Evolutionary conservation across 139 green algal genomes (phyloP).

Genomic region (Gonium pectorale): DNA sequence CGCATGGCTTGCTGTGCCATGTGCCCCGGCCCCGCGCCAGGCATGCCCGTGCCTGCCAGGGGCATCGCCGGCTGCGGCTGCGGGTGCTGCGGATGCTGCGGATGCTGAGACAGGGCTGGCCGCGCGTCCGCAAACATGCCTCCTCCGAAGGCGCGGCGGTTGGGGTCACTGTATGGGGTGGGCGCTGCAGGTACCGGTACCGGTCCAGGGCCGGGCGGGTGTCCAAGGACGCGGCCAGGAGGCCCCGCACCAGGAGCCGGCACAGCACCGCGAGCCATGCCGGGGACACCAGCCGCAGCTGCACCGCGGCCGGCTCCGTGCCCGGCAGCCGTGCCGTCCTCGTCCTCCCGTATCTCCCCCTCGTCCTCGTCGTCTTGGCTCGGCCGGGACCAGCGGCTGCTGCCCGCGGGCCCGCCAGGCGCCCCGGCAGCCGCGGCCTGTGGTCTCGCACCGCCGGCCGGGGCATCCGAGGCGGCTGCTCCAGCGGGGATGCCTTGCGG

Average conservation of each 20-base stretch:
- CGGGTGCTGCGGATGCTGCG: background rate
- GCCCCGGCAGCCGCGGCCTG: no score
- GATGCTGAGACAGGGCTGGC: no score
- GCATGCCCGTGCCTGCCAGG: background rate
- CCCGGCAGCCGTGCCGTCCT: conserved; percentile 21
- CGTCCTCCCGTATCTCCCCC: conserved; percentile 34
- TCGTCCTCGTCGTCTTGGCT: conserved; percentile 29
- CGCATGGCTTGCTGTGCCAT: background rate
- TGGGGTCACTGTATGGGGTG: no score
- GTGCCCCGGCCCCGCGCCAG: background rate
- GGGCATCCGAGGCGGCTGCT: background rate
- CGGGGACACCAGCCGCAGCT: no score
- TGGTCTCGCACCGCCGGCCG: background rate
- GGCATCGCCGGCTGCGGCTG: conserved; percentile 3
- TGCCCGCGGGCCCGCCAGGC: background rate
- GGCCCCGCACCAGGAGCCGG: no score
- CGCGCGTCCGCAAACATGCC: conserved; percentile 7
- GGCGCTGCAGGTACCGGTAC: no score
- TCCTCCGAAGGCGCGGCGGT: no score
- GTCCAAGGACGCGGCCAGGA: no score
- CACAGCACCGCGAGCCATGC: no score
- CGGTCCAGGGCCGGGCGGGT: no score
- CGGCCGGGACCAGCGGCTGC: background rate
- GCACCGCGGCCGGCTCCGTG: background rate
- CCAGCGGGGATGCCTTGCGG: background rate